Evolutionary conservation across 352 stramenopile genomes (phyloP).

Genomic region (Elongisporangium prolatum): DNA sequence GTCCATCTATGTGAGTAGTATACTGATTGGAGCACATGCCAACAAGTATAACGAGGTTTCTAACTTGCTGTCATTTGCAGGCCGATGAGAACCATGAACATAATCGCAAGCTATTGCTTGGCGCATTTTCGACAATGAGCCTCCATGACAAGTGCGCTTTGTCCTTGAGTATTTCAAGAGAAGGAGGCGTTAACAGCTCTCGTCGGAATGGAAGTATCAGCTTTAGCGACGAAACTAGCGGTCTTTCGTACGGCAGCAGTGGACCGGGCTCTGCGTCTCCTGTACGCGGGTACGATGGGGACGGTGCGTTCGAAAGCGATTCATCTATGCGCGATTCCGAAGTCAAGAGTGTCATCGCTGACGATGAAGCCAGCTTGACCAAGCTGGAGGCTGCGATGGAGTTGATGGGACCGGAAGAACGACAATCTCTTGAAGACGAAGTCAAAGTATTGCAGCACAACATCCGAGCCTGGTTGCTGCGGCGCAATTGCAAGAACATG

Average conservation of each 20-base stretch:
- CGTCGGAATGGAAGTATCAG: conserved; percentile 46
- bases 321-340: conserved; percentile 51
- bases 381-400: conserved; percentile 82
- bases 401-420: conserved; percentile 83
- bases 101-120: conserved; percentile 79
- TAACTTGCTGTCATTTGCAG: conserved; percentile 13
- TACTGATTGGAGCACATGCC: background rate
- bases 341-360: conserved; percentile 81
- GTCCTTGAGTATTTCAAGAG: conserved; percentile 75
- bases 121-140: conserved; percentile 86
- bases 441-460: conserved; percentile 84
- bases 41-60: background rate
- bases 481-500: conserved; percentile 87
- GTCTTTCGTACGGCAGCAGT: conserved; percentile 18
- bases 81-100: conserved; percentile 71
- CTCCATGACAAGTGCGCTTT: conserved; percentile 85
- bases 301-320: conserved; percentile 7
- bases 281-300: background rate
- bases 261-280: conserved; percentile 2
- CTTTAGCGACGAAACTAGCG: conserved; percentile 40
- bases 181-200: conserved; percentile 21
- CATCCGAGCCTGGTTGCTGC: conserved; percentile 82
- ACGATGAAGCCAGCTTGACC: conserved; percentile 67
- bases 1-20: no score
- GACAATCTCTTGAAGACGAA: conserved; percentile 82